A percentile compares a stretch with the other conserved stretches of the same genome.
Evolutionary conservation across 2,329 filamentous ascomycete genomes (phyloP).

Genomic region (Botrytis fabae): DNA sequence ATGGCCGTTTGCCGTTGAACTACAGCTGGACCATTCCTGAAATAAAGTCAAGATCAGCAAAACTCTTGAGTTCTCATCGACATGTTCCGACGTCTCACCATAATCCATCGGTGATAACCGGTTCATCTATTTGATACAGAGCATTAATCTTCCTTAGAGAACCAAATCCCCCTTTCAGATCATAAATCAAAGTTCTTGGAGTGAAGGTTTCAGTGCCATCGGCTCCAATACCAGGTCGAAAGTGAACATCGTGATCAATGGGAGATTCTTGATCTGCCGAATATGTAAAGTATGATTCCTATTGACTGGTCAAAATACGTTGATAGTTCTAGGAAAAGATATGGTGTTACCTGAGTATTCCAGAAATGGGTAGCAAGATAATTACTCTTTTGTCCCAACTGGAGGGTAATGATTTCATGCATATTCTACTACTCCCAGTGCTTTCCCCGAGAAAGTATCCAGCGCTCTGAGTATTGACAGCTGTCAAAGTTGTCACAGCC

Average conservation of each 20-base stretch:
- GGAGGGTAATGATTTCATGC: constrained; percentile 93
- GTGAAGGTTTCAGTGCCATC: constrained; percentile 91
- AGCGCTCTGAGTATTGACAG: constrained; percentile 8
- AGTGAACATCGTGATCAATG: constrained; percentile 84
- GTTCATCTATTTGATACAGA: constrained; percentile 60
- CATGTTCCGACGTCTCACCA: constrained; percentile 42
- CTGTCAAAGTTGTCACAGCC: background rate
- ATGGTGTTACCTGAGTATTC: constrained; percentile 74
- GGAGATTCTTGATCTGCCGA: constrained; percentile 62
- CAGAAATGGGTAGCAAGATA: constrained; percentile 95
- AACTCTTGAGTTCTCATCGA: background rate
- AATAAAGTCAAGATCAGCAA: constrained; percentile 17
- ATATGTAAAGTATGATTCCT: constrained; percentile 99
- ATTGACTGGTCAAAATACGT: constrained; percentile 24
- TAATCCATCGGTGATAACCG: constrained; percentile 37
- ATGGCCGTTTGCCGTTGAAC: constrained; percentile 70
- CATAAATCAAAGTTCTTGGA: constrained; percentile 88
- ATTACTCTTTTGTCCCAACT: constrained; percentile 90
- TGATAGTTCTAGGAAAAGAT: background rate
- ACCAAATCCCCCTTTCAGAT: constrained; percentile 91
- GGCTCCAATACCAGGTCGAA: constrained; percentile 76
- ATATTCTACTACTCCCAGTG: constrained; percentile 50
- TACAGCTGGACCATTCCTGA: constrained; percentile 65
- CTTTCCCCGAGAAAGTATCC: background rate
- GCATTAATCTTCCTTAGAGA: constrained; percentile 84